Evolutionary conservation across 331 rosid genomes (phyloP).

Genomic region (Prunus yedoensis): DNA sequence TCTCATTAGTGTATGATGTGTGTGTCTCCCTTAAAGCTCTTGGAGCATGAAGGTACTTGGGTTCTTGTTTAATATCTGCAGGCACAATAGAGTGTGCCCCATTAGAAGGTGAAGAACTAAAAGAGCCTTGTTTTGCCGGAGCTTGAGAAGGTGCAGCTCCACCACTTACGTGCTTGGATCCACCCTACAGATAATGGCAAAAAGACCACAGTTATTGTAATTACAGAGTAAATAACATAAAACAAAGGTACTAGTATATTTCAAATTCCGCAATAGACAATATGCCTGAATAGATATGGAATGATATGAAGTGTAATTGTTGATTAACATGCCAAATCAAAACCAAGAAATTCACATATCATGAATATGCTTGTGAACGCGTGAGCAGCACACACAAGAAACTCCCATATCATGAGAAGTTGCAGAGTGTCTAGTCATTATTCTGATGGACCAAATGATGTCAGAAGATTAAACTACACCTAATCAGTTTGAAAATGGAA

Average conservation of each 20-base stretch:
- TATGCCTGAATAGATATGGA: not conserved
- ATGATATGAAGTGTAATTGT: not conserved
- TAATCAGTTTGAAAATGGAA: conserved; percentile 15
- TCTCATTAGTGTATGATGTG: conserved; percentile 39
- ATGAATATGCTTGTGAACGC: not conserved
- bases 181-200: conserved; percentile 52
- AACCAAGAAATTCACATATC: not conserved
- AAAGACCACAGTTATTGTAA: conserved; percentile 23
- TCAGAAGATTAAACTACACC: conserved; percentile 3
- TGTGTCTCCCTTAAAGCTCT: conserved; percentile 36
- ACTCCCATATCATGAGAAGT: not conserved
- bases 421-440: conserved; percentile 1
- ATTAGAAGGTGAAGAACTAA: conserved; percentile 30
- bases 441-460: conserved; percentile 5
- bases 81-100: conserved; percentile 31
- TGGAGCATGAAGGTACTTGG: conserved; percentile 40
- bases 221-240: not conserved
- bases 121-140: conserved; percentile 38
- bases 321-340: not conserved
- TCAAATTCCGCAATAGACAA: not conserved
- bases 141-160: conserved; percentile 45
- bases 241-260: not conserved
- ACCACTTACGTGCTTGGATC: conserved; percentile 53
- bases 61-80: conserved; percentile 33
- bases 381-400: not conserved